Conservation (phyloP, 495 filamentous ascomycete genomes). For the Sphaerosporella brunnea region DNA sequence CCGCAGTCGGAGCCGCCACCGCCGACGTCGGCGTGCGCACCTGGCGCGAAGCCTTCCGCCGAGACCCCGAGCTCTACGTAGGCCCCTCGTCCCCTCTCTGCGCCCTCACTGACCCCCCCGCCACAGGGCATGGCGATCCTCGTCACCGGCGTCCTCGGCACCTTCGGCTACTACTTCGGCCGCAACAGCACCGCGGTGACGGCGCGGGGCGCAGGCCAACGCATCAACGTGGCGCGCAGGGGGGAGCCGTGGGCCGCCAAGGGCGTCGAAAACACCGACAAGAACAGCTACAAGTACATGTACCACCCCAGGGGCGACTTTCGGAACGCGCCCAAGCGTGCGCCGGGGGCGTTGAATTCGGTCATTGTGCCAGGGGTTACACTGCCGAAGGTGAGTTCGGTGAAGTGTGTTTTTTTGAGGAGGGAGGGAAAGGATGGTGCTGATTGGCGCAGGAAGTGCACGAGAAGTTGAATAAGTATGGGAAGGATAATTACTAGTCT, state of each 20-base stretch:
- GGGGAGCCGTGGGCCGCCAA: constrained; percentile 71
- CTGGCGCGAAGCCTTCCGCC: constrained; percentile 46
- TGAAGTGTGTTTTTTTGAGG: background rate
- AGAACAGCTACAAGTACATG: constrained; percentile 40
- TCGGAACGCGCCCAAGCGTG: constrained; percentile 59
- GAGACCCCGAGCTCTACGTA: constrained; percentile 72
- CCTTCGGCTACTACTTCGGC: constrained; percentile 74
- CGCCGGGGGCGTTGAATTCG: constrained; percentile 81
- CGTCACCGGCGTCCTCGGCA: constrained; percentile 68
- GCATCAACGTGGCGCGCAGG: constrained; percentile 50
- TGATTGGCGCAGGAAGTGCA: constrained; percentile 41
- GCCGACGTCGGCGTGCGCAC: constrained; percentile 28
- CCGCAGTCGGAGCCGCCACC: constrained; percentile 16
- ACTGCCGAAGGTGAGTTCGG: constrained; percentile 51
- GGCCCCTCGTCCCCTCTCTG: constrained; percentile 16
- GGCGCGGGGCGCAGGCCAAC: constrained; percentile 46
- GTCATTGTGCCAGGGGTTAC: constrained; percentile 86
- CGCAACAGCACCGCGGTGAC: constrained; percentile 65
- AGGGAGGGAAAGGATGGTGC: constrained; percentile 1
- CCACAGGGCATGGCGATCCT: constrained; percentile 67
- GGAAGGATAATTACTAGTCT: constrained; percentile 49
- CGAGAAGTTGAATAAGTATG: constrained; percentile 94
- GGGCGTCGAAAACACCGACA: constrained; percentile 32
- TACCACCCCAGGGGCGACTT: constrained; percentile 82
- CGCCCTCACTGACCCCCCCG: background rate